Percentiles rank a stretch among this genome's conserved stretches.
phyloP scores from a whole-genome alignment of 331 rosid genomes.

The Acacia pycnantha region DNA sequence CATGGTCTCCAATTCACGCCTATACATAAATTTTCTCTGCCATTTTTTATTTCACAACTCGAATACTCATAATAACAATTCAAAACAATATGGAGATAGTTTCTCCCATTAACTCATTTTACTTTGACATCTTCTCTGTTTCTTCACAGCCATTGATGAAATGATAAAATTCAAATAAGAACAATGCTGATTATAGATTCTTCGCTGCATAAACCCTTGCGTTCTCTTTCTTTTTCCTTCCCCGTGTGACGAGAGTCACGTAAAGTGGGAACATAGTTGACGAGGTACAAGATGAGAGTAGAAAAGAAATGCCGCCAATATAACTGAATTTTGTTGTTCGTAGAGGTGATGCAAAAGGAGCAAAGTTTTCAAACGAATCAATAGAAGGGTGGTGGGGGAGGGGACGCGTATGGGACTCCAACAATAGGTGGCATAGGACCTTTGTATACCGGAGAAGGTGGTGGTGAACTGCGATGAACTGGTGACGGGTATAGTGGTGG shows the following conservation, averaged over 20 bases:
- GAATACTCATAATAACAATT: conserved; percentile 86
- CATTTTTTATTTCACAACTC: conserved; percentile 58
- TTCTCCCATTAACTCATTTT: conserved; percentile 72
- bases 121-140: conserved; percentile 39
- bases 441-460: conserved; percentile 66
- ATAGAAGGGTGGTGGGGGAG: conserved; percentile 68
- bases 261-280: conserved; percentile 28
- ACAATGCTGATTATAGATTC: background rate
- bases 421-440: conserved; percentile 56
- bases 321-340: conserved; percentile 28
- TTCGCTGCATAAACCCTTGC: conserved; percentile 34
- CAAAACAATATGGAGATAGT: conserved; percentile 81
- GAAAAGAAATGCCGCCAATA: conserved; percentile 35
- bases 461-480: too few species aligned
- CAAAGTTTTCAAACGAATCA: conserved; percentile 59
- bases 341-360: conserved; percentile 69
- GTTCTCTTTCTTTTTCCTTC: conserved; percentile 27
- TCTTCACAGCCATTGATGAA: conserved; percentile 19
- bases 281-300: conserved; percentile 36
- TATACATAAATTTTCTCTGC: conserved; percentile 81
- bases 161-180: conserved; percentile 19
- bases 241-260: conserved; percentile 57
- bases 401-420: conserved; percentile 55
- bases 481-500: too few species aligned
- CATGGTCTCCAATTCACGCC: conserved; percentile 76